A percentile compares a stretch with the other conserved stretches of the same genome.
These are phyloP conservation scores for Saksenaea vasiformis DNA, from an alignment of 371 early-diverging fungal genomes.

Conservation along the genomic window DNA sequence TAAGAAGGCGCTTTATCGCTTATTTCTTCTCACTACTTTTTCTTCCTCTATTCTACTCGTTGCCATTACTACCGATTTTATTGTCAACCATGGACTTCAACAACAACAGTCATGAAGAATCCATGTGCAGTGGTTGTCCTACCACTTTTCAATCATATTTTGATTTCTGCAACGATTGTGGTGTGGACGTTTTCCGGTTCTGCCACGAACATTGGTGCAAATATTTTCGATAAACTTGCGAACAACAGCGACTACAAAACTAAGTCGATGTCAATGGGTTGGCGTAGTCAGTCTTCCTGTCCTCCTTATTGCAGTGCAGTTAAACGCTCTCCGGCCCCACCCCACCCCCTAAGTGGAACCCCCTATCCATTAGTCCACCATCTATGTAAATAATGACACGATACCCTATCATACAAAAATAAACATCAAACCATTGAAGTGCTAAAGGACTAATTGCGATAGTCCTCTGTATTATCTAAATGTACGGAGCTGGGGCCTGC, in stretches of 20 bases:
- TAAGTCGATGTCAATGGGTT: background rate
- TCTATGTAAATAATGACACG: background rate
- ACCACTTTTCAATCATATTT: slow-evolving; percentile 5
- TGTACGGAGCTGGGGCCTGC: background rate
- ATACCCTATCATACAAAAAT: background rate
- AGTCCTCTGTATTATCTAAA: background rate
- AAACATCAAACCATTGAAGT: background rate
- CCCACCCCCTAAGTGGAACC: background rate
- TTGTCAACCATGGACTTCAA: background rate
- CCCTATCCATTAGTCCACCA: background rate
- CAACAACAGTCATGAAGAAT: background rate
- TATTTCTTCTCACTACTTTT: background rate
- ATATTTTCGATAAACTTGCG: slow-evolving; percentile 8
- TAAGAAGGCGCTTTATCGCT: background rate
- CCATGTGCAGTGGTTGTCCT: background rate
- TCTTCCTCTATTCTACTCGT: background rate
- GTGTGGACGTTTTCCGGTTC: slow-evolving; percentile 22
- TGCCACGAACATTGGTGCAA: slow-evolving; percentile 26
- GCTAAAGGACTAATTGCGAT: background rate
- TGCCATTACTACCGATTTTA: background rate
- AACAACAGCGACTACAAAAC: background rate
- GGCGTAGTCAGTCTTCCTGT: background rate
- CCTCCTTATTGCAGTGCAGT: background rate
- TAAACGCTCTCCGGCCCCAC: background rate
- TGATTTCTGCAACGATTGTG: slow-evolving; percentile 20